Evolutionary conservation across 495 filamentous ascomycete species (phyloP).

Genomic region (Oidiodendron maius): DNA sequence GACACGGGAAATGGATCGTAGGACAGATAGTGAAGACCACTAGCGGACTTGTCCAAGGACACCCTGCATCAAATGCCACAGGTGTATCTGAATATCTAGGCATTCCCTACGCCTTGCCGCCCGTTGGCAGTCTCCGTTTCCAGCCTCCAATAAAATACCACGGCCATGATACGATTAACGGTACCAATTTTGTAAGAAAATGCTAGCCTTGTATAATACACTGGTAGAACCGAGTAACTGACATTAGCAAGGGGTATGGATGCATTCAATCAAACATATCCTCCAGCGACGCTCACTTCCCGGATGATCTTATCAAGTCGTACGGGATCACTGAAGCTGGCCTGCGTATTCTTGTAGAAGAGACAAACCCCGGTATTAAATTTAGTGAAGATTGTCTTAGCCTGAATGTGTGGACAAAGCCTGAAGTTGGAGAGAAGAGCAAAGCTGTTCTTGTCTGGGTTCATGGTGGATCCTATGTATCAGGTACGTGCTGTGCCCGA

Average conservation of each 20-base stretch:
- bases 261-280: too few species aligned
- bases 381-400: slow-evolving; percentile 49
- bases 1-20: slow-evolving; percentile 11
- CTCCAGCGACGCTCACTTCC: too few species aligned
- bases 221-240: too few species aligned
- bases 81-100: slow-evolving; percentile 44
- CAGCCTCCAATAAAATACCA: slow-evolving; percentile 28
- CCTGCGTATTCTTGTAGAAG: not conserved
- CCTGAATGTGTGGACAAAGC: slow-evolving; percentile 44
- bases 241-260: too few species aligned
- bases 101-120: slow-evolving; percentile 40
- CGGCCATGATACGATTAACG: slow-evolving; percentile 12
- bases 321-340: slow-evolving; percentile 10
- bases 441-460: slow-evolving; percentile 39
- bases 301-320: too few species aligned
- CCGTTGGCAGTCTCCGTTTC: slow-evolving; percentile 40
- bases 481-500: too few species aligned
- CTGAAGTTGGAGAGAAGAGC: slow-evolving; percentile 23
- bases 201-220: too few species aligned
- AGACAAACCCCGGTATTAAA: slow-evolving; percentile 4
- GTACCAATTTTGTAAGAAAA: slow-evolving; percentile 22
- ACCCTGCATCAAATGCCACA: slow-evolving; percentile 29
- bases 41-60: slow-evolving; percentile 39
- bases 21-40: slow-evolving; percentile 18
- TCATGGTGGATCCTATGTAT: slow-evolving; percentile 33